These are phyloP conservation scores for Colletotrichum sp. DNA, from an alignment of 2,329 filamentous ascomycete genomes.

Conservation along the genomic window DNA sequence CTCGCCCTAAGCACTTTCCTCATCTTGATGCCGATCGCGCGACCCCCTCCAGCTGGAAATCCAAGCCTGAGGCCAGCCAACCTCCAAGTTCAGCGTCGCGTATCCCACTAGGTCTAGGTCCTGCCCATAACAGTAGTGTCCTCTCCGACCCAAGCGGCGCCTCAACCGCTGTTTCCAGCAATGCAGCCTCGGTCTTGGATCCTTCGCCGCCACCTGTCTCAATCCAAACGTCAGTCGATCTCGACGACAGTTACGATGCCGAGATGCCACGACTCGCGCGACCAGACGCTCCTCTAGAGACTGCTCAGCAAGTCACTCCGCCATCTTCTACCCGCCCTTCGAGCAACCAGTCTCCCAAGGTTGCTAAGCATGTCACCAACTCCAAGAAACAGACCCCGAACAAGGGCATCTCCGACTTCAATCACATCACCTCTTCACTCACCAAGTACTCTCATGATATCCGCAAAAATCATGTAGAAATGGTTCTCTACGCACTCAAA, in stretches of 20 bases:
- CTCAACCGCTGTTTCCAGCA: slow-evolving; percentile 20
- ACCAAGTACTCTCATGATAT: slow-evolving; percentile 45
- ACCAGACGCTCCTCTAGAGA: neutral
- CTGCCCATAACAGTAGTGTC: neutral
- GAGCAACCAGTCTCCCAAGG: slow-evolving; percentile 32
- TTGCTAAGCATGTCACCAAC: slow-evolving; percentile 17
- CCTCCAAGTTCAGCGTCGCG: neutral
- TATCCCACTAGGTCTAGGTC: neutral
- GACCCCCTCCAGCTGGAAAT: neutral
- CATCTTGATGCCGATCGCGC: slow-evolving; percentile 5
- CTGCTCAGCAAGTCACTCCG: slow-evolving; percentile 12
- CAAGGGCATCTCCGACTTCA: slow-evolving; percentile 43
- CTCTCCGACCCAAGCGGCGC: slow-evolving; percentile 16
- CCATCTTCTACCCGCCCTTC: slow-evolving; percentile 16
- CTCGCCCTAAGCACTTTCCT: neutral
- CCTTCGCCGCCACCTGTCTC: slow-evolving; percentile 18
- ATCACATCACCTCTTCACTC: slow-evolving; percentile 30
- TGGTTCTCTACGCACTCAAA: slow-evolving; percentile 50
- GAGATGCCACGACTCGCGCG: slow-evolving; percentile 12
- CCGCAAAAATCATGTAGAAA: slow-evolving; percentile 47
- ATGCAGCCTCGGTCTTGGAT: slow-evolving; percentile 17
- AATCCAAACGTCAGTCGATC: slow-evolving; percentile 15
- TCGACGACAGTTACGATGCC: slow-evolving; percentile 6
- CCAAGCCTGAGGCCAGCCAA: slow-evolving; percentile 2
- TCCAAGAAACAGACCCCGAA: slow-evolving; percentile 33